Evolutionary conservation across 148 eudicot genomes (phyloP).

Genomic region (Rhododendron ovatum): DNA sequence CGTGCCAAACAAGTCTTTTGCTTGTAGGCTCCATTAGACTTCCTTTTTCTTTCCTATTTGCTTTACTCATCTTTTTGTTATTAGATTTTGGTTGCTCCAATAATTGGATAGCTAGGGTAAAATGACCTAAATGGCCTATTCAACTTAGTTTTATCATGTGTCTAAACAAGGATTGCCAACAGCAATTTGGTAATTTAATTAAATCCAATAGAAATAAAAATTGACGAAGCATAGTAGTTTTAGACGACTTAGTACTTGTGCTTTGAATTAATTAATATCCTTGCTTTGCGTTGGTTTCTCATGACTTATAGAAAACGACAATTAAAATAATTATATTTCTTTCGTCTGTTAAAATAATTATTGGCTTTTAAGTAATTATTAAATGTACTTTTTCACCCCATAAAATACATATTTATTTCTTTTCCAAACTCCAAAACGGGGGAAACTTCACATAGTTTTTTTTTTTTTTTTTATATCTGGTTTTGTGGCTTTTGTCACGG

Average conservation of each 20-base stretch:
- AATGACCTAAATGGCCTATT: not conserved
- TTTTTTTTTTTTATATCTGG: not conserved
- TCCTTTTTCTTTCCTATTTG: not conserved
- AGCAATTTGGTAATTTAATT: not conserved
- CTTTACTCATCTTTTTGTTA: not conserved
- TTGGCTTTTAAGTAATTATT: not conserved
- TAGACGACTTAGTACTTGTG: slow-evolving; percentile 17
- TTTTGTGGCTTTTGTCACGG: not conserved
- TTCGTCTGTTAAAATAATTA: not conserved
- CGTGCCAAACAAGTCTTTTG: not conserved
- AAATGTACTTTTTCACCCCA: not conserved
- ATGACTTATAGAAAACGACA: not conserved
- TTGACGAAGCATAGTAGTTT: not conserved
- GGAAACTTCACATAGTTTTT: not conserved
- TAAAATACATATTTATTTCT: too few species aligned
- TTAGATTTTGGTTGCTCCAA: not conserved
- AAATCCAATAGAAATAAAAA: not conserved
- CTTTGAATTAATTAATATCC: slow-evolving; percentile 6
- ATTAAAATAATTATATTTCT: not conserved
- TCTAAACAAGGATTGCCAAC: not conserved
- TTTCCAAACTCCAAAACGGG: not conserved
- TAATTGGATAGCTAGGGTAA: not conserved
- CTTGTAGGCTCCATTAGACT: not conserved
- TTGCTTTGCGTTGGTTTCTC: slow-evolving; percentile 1
- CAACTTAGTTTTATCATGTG: not conserved